Conservation (phyloP, 768 basidiomycete species). For the Solioccasus polychromus region DNA sequence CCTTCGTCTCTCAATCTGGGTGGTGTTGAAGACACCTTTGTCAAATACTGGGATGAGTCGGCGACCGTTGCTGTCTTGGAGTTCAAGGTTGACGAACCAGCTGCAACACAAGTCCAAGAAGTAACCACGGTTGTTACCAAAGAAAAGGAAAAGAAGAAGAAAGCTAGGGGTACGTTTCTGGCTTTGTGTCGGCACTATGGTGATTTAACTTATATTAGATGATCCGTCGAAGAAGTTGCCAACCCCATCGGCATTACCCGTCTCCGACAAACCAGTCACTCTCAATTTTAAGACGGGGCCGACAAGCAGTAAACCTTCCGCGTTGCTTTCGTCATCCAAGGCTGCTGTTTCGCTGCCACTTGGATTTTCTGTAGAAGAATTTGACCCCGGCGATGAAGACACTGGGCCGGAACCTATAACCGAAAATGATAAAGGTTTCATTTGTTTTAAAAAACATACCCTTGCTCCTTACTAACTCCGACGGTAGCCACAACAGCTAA, state of each 20-base stretch:
- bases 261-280: slow-evolving; percentile 80
- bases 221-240: slow-evolving; percentile 38
- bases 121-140: slow-evolving; percentile 47
- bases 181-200: neutral
- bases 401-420: slow-evolving; percentile 40
- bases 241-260: slow-evolving; percentile 65
- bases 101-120: slow-evolving; percentile 25
- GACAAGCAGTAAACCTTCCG: slow-evolving; percentile 17
- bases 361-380: slow-evolving; percentile 72
- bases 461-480: slow-evolving; percentile 9
- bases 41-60: slow-evolving; percentile 90
- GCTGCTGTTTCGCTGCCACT: slow-evolving; percentile 42
- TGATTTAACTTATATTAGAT: slow-evolving; percentile 22
- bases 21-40: slow-evolving; percentile 69
- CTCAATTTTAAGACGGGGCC: slow-evolving; percentile 60
- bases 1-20: slow-evolving; percentile 65
- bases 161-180: slow-evolving; percentile 44
- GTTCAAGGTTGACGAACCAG: slow-evolving; percentile 70
- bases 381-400: slow-evolving; percentile 38
- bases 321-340: slow-evolving; percentile 27
- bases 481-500: slow-evolving; percentile 47
- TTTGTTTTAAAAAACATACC: neutral
- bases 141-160: slow-evolving; percentile 58
- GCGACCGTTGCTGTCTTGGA: slow-evolving; percentile 73
- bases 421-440: slow-evolving; percentile 48